These are phyloP conservation scores for Chiua sp. DNA, from an alignment of 1,284 basidiomycete genomes.

Conservation along the genomic window DNA sequence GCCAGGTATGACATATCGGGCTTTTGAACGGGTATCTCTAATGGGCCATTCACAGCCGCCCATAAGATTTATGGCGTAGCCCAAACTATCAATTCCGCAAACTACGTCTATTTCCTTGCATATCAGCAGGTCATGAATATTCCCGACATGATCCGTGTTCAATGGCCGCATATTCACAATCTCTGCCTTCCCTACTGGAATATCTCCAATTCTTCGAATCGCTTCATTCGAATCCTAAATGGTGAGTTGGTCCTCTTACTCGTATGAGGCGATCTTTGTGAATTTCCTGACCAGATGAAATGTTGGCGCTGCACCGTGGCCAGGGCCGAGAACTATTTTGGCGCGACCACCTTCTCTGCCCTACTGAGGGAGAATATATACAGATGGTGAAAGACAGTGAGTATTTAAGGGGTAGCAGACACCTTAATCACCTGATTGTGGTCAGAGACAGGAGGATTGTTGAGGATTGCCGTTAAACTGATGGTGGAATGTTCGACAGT, in stretches of 20 bases:
- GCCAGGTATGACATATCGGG: constrained; percentile 56
- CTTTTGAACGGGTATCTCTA: neutral
- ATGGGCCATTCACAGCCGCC: constrained; percentile 53
- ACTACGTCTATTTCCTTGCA: constrained; percentile 92
- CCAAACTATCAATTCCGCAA: constrained; percentile 85
- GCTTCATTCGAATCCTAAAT: constrained; percentile 73
- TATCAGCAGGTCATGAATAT: constrained; percentile 72
- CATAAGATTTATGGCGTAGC: constrained; percentile 85
- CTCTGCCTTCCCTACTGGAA: neutral
- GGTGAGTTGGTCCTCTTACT: constrained; percentile 40
- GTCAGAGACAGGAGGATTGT: constrained; percentile 94
- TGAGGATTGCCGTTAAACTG: constrained; percentile 91
- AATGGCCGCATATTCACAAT: neutral
- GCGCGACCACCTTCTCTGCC: constrained; percentile 79
- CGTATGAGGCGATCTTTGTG: neutral
- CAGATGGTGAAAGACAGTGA: constrained; percentile 85
- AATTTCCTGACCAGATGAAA: constrained; percentile 56
- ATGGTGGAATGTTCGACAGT: constrained; percentile 89
- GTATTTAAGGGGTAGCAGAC: constrained; percentile 26
- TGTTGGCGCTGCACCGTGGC: constrained; percentile 80
- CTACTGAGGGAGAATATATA: constrained; percentile 83
- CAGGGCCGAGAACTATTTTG: constrained; percentile 84
- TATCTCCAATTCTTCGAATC: constrained; percentile 20
- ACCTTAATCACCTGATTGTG: constrained; percentile 1
- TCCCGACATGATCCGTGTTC: constrained; percentile 9